Conservation (phyloP, 306 rosid genomes). For the Citrullus amarus region DNA sequence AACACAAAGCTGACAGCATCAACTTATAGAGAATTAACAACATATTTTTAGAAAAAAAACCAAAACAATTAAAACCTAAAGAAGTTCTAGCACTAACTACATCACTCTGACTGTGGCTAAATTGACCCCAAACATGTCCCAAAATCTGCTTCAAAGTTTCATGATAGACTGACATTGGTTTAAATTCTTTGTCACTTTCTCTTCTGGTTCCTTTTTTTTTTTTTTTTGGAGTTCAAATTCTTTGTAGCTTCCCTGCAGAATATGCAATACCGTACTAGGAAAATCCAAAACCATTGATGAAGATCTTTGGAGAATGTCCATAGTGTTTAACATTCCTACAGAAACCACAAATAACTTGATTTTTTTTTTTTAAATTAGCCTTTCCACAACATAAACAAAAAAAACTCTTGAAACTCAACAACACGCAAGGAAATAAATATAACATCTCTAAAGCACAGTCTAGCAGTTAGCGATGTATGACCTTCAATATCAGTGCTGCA, state of each 20-base stretch:
- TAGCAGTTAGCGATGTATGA: conserved; percentile 11
- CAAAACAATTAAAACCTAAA: too few species aligned
- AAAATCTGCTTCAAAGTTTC: too few species aligned
- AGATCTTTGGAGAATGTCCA: neutral
- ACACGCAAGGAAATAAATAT: neutral
- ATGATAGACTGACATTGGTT: neutral
- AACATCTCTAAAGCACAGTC: neutral
- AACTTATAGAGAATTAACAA: too few species aligned
- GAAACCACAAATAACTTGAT: neutral
- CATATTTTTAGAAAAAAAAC: too few species aligned
- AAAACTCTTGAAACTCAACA: neutral
- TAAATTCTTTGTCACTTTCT: neutral
- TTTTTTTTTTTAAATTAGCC: neutral
- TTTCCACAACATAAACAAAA: neutral
- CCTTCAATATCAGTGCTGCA: conserved; percentile 68
- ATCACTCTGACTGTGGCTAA: too few species aligned
- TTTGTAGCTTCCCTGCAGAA: neutral
- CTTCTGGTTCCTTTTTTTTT: neutral
- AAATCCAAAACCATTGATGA: neutral
- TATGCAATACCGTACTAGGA: neutral
- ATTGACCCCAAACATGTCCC: too few species aligned
- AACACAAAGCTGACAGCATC: neutral
- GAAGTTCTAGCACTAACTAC: too few species aligned
- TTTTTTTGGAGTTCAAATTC: neutral
- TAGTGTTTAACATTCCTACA: neutral